Evolutionary conservation across 805 yeast species (phyloP).

Genomic region (Candida michaelii): DNA sequence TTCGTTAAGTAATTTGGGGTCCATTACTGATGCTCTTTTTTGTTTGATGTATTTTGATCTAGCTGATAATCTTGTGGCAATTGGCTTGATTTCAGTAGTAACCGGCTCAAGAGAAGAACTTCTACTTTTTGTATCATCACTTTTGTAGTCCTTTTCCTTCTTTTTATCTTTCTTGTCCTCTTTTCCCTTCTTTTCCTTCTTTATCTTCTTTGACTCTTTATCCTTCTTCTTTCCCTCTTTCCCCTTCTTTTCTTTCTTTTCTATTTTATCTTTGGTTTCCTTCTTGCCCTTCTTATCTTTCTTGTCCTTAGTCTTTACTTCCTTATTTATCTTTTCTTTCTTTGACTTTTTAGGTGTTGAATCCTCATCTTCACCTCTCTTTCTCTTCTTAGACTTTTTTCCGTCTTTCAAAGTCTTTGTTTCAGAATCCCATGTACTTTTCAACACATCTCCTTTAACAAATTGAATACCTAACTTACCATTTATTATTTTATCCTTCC

Average conservation of each 20-base stretch:
- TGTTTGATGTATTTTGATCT: slow-evolving; percentile 87
- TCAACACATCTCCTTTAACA: slow-evolving; percentile 78
- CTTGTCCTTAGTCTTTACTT: slow-evolving; percentile 48
- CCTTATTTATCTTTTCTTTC: slow-evolving; percentile 15
- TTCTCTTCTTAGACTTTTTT: slow-evolving; percentile 20
- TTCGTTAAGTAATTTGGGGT: slow-evolving; percentile 83
- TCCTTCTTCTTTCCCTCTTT: slow-evolving; percentile 20
- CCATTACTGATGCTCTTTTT: slow-evolving; percentile 89
- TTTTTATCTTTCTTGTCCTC: slow-evolving; percentile 11
- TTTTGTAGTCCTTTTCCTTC: too few species aligned
- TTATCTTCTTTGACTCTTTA: slow-evolving; percentile 22
- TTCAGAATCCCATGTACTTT: slow-evolving; percentile 82
- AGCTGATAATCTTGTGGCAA: slow-evolving; percentile 49
- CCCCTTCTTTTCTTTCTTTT: slow-evolving; percentile 20
- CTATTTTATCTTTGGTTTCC: slow-evolving; percentile 19
- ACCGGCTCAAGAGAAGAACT: slow-evolving; percentile 5
- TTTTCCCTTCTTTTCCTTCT: slow-evolving; percentile 19
- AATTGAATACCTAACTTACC: slow-evolving; percentile 89
- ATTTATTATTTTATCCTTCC: slow-evolving; percentile 67
- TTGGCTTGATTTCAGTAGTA: slow-evolving; percentile 17
- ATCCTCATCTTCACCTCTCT: slow-evolving; percentile 7
- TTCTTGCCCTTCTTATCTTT: slow-evolving; percentile 18
- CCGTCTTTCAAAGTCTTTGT: slow-evolving; percentile 23
- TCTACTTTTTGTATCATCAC: too few species aligned
- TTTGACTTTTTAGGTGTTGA: slow-evolving; percentile 12